Base-by-base conservation (phyloP, 805 yeast species). In the Ogataea naganishii region DNA sequence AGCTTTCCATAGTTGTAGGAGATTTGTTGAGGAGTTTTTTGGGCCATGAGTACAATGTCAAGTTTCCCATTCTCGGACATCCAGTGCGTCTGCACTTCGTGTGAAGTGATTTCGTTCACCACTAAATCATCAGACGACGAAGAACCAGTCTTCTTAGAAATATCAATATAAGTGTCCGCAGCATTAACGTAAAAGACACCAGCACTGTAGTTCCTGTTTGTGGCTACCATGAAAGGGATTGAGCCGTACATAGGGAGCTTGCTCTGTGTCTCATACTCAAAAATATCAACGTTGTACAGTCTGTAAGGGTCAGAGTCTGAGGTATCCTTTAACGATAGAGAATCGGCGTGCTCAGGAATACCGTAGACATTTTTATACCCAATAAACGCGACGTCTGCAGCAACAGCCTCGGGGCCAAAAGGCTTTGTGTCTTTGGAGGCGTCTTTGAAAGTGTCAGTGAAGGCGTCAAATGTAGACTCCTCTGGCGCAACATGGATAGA, bases 271-370 rank as follows among this genome's bases (percentile, higher is more conserved):
- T 83, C 94, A 51, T 92, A 92, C 55, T 92, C 96, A 56, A 92
- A 92, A 20, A 89, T 89, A 51, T 92, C 99, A 18, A 88, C 96
- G 44, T 92, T 89, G 63, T 60, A 92, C 24, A 92, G 60, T 26
- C 98, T 66, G 53, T 92, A 92, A 3, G 97, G 97, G 32, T 78
- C 81, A 2, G 59, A 34, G 9, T 41, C 47, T 0, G 59, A 43
- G 0, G 97, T 88, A 40, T 82, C 89, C 33, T 75, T 74, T 40
- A 92, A 60, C 13, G 78, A 64, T 28, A 92, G 56, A 1, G 80
- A 61, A 42, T 84, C 95, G 0, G 97, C 89, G 47, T 92, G 98
- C 53, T 92, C 98, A 0, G 98, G 97, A 25, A 92, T 80, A n/a
- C 99, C 99, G 51, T 72, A 92, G 1, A 84, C 81, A 44, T 79